Percentiles rank a stretch among this genome's conserved stretches.
These are phyloP conservation scores for Linderniella brevidens DNA, from an alignment of 257 asterid species.

Conservation along the genomic window DNA sequence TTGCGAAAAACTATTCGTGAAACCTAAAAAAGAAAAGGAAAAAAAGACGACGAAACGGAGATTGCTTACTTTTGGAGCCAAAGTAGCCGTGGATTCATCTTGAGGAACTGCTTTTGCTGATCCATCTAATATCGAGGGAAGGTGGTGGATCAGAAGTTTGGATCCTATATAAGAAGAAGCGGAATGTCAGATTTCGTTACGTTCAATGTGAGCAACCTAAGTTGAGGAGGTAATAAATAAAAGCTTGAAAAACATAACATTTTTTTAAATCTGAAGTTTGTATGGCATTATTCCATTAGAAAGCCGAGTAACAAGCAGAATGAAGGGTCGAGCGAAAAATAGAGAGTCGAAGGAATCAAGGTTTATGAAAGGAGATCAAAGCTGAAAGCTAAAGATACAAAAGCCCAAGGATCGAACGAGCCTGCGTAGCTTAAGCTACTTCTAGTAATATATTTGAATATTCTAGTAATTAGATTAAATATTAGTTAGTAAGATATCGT, in stretches of 20 bases:
- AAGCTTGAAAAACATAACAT: background rate
- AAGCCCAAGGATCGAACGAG: background rate
- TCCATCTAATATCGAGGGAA: conserved; percentile 75
- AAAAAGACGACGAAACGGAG: background rate
- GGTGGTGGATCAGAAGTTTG: conserved; percentile 65
- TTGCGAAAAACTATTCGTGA: background rate
- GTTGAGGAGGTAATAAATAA: too few relatives aligned
- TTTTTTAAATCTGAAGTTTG: too few relatives aligned
- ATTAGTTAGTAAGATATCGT: too few relatives aligned
- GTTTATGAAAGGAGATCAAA: too few relatives aligned
- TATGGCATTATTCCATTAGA: too few relatives aligned
- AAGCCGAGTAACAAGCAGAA: too few relatives aligned
- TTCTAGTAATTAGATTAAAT: too few relatives aligned
- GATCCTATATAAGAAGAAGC: conserved; percentile 44
- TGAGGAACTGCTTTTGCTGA: conserved; percentile 70
- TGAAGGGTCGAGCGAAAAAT: too few relatives aligned
- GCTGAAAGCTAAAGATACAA: background rate
- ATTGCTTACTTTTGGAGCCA: conserved; percentile 74
- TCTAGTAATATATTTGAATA: too few relatives aligned
- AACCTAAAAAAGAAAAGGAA: background rate
- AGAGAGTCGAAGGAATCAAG: too few relatives aligned
- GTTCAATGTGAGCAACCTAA: background rate
- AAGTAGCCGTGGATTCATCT: conserved; percentile 62
- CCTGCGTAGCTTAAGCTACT: too few relatives aligned
- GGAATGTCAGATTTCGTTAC: too few relatives aligned